Evolutionary conservation across 176 grass and related monocot genomes (phyloP), one percentile per base, ranked within the genome.

Genomic region (Phragmites australis): DNA sequence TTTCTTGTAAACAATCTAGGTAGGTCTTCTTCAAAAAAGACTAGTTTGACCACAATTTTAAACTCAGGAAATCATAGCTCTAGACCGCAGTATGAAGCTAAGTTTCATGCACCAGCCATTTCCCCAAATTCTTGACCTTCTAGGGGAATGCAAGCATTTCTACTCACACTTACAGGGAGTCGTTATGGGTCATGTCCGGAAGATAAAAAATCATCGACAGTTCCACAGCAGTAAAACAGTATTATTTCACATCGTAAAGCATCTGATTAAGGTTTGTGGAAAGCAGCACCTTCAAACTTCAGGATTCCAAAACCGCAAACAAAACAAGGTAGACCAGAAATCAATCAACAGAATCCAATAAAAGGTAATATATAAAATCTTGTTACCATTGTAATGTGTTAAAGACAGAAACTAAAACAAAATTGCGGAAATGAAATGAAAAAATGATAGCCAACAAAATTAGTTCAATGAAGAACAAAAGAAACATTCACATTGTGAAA

Each of bases 31-130:
- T 48, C 39, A 37, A 34, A 34, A 62, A 14, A 47, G 3, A 82
- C 30, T 25, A 72, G 19, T 19, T 68, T 29, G n/a, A 54, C 16
- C 62, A 17, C 43, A 82, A 82, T 52, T 62, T 62, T 27, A 15
- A 55, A 40, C 9, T 70, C 6, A 34, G 53, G 16, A 57, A 19
- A 15, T 44, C 50, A 60, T 49, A 72, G 67, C 15, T 70, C 42
- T 50, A 50, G 43, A 72, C 30, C 62, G n/a, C 15, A 46, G 41
- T 22, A 26, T 44, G 15, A 49, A 25, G 12, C 7, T 31, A 44
- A 80, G 41, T 71, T 82, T 27, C 9, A 18, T 82, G 31, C 42
- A 82, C 43, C 1, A 48, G 54, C 31, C 21, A 40, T 82, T 53
- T 79, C 48, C 45, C 21, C 11, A 54, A 67, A 42, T 63, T 8